phyloP scores from a whole-genome alignment of 2,329 filamentous ascomycete species.

The Pseudogymnoascus sp. region DNA sequence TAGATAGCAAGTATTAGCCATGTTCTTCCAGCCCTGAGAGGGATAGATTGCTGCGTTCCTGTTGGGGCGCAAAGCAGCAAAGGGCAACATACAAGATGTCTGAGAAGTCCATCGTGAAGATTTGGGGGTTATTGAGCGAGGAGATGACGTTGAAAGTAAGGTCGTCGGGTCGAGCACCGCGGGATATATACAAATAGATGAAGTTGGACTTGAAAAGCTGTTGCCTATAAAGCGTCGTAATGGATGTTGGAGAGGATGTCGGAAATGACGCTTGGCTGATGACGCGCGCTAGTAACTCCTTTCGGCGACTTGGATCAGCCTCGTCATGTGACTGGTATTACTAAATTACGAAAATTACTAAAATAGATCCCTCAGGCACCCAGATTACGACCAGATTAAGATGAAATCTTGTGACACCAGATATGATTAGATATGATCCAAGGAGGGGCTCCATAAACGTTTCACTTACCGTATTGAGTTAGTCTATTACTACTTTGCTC shows the following conservation, averaged over 20 bases:
- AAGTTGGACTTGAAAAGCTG: background rate
- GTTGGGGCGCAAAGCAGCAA: constrained; percentile 15
- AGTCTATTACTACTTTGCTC: background rate
- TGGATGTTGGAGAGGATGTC: background rate
- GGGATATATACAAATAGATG: background rate
- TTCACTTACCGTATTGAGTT: background rate
- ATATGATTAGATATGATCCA: constrained; percentile 10
- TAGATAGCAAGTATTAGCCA: constrained; percentile 37
- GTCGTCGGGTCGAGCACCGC: background rate
- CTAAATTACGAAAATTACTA: background rate
- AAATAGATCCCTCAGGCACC: background rate
- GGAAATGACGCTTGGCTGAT: constrained; percentile 8
- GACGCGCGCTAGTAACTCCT: constrained; percentile 8
- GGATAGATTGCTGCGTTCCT: constrained; percentile 12
- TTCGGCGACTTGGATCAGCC: constrained; percentile 1
- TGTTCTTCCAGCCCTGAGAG: constrained; percentile 12
- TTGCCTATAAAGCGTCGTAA: constrained; percentile 10
- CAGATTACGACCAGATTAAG: background rate
- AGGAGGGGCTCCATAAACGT: constrained; percentile 1
- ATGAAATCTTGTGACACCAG: constrained; percentile 9
- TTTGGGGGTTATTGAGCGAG: background rate
- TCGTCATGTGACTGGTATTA: background rate
- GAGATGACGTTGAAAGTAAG: background rate
- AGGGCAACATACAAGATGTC: constrained; percentile 71
- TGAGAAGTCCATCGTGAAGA: constrained; percentile 72